Conservation (phyloP, 2,329 filamentous ascomycete species). For the Cryphonectria japonica region DNA sequence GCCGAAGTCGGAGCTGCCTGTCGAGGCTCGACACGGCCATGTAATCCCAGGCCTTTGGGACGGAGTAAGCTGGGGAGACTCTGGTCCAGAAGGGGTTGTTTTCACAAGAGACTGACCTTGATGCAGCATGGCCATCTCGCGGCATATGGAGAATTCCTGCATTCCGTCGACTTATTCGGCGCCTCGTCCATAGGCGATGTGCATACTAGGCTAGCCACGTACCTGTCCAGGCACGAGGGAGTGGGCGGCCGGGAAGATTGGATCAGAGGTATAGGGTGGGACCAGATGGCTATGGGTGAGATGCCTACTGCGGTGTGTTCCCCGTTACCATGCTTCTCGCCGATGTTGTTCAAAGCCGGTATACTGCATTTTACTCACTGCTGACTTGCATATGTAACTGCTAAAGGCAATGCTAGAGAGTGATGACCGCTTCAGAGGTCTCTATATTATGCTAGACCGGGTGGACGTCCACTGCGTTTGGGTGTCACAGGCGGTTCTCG, state of each 20-base stretch:
- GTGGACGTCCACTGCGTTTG: conserved; percentile 73
- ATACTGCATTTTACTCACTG: background rate
- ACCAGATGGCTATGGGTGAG: conserved; percentile 65
- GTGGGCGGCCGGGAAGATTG: conserved; percentile 60
- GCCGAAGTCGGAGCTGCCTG: conserved; percentile 33
- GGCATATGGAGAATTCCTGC: conserved; percentile 67
- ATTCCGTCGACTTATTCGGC: conserved; percentile 68
- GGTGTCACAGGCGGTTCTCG: conserved; percentile 67
- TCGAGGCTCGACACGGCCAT: conserved; percentile 49
- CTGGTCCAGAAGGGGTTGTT: background rate
- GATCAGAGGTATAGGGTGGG: conserved; percentile 72
- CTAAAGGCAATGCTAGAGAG: conserved; percentile 57
- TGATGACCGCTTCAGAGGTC: conserved; percentile 53
- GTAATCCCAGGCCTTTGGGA: conserved; percentile 73
- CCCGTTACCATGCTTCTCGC: background rate
- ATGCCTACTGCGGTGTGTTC: conserved; percentile 66
- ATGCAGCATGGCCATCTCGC: conserved; percentile 64
- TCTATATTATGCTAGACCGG: conserved; percentile 71
- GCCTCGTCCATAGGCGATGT: conserved; percentile 59
- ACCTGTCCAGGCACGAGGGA: conserved; percentile 53
- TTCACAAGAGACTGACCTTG: background rate
- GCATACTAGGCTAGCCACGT: conserved; percentile 53
- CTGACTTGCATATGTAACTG: background rate
- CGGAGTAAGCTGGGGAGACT: conserved; percentile 40
- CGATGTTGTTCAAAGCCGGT: conserved; percentile 16